Evolutionary conservation across 2,329 filamentous ascomycete species (phyloP), one percentile per base, ranked within the genome.

Genomic region (Pestalotiopsis fici): DNA sequence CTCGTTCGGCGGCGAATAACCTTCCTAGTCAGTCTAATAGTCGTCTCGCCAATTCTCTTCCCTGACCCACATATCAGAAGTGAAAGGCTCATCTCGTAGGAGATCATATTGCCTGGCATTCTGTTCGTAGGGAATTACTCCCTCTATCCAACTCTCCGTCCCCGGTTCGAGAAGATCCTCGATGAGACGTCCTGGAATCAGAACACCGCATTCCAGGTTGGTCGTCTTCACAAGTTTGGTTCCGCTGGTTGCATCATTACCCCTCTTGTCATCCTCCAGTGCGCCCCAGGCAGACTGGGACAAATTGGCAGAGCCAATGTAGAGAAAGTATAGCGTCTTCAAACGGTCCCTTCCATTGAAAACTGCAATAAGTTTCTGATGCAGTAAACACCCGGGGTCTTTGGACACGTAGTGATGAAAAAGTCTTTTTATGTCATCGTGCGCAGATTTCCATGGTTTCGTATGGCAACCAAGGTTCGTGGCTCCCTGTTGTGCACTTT

Each of bases 221-320:
- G 66, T 55, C 37, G 68, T 70, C 59, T 72, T 74, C 12, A 69
- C 54, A 4, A 74, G 66, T 50, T 75, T 75, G 60, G 68, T 67
- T 62, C 69, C 69, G 27, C 69, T 69, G 31, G 72, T 74, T 6
- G 60, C 66, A 21, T 68, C 62, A 12, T 73, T 74, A 15, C 69
- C 70, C 60, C 50, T 70, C 43, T 70, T 74, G 62, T 74, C 72
- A n/a, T 65, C 59, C 37, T 71, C 70, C 1, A 74, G 62, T 9
- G 66, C 47, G 2, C 73, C 73, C 73, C 73, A 74, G 4, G 73
- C 72, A 2, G 73, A 70, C 15, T 71, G 69, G 1, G 71, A 72
- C 13, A 75, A 59, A 39, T 73, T 74, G 2, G 73, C 73, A 6
- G 73, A 75, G 39, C 73, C 73, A n/a, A 75, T 43, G 25, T 75